These are phyloP conservation scores for Capsaspora owczarzaki DNA, from an alignment of 78 protist species.

Conservation along the genomic window DNA sequence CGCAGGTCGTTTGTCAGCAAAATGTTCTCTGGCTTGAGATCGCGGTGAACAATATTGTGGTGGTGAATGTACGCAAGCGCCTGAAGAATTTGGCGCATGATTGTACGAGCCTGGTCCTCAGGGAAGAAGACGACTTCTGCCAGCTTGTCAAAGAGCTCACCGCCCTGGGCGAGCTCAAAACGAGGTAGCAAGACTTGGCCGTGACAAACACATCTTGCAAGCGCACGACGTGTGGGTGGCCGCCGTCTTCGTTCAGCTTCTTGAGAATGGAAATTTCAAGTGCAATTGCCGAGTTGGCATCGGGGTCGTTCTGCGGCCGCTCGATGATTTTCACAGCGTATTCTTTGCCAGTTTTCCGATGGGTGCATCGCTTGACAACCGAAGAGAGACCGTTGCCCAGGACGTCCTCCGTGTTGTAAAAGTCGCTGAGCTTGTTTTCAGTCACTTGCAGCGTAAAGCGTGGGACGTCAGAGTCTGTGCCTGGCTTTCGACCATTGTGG, in stretches of 20 bases:
- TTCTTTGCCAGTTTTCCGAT: conserved; percentile 16
- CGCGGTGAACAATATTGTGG: conserved; percentile 9
- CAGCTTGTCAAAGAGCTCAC: conserved; percentile 35
- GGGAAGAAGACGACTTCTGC: conserved; percentile 7
- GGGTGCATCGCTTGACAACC: conserved; percentile 18
- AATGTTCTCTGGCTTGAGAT: conserved; percentile 14
- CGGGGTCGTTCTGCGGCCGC: background rate
- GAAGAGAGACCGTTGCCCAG: conserved; percentile 4
- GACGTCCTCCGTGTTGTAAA: background rate
- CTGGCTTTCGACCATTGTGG: no score
- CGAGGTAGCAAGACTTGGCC: background rate
- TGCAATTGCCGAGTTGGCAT: background rate
- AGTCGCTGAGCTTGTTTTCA: conserved; percentile 10
- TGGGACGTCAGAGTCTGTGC: no score
- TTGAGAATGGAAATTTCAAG: background rate
- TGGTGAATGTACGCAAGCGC: conserved; percentile 47
- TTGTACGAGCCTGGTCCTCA: conserved; percentile 17
- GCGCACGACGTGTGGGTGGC: conserved; percentile 17
- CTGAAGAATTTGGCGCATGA: background rate
- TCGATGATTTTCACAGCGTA: conserved; percentile 42
- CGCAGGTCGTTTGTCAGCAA: background rate
- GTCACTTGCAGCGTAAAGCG: no score
- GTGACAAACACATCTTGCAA: conserved; percentile 23
- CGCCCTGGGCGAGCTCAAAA: conserved; percentile 25
- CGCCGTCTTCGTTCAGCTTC: conserved; percentile 5